Evolutionary conservation across 2,329 filamentous ascomycete species (phyloP).

Genomic region (Fusarium aywerte): DNA sequence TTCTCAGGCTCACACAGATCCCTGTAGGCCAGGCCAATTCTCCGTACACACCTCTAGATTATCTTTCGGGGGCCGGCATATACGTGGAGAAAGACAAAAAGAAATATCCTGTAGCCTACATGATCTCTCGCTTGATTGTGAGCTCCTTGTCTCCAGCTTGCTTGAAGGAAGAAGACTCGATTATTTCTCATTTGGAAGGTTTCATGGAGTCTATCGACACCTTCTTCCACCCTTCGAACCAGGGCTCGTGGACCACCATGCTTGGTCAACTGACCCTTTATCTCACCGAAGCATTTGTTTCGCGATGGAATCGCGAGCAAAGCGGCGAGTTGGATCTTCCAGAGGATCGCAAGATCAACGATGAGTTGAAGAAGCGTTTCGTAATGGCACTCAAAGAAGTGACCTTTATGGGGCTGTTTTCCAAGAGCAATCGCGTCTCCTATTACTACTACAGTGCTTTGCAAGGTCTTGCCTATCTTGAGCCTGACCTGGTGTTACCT

Average conservation of each 20-base stretch:
- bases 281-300: slow-evolving; percentile 94
- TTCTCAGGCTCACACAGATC: slow-evolving; percentile 90
- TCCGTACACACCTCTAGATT: slow-evolving; percentile 87
- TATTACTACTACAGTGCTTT: slow-evolving; percentile 91
- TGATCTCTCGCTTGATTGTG: slow-evolving; percentile 91
- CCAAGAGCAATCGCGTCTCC: slow-evolving; percentile 91
- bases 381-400: slow-evolving; percentile 90
- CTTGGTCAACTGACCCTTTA: slow-evolving; percentile 92
- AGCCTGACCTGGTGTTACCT: slow-evolving; percentile 90
- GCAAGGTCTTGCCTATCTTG: slow-evolving; percentile 88
- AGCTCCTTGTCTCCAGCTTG: slow-evolving; percentile 91
- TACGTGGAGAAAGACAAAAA: slow-evolving; percentile 93
- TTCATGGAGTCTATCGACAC: slow-evolving; percentile 96
- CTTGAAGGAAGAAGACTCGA: slow-evolving; percentile 78
- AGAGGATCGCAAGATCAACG: slow-evolving; percentile 79
- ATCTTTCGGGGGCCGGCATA: slow-evolving; percentile 82
- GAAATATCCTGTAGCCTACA: slow-evolving; percentile 91
- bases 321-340: slow-evolving; percentile 92
- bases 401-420: slow-evolving; percentile 97
- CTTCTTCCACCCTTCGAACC: slow-evolving; percentile 98
- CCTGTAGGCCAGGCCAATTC: slow-evolving; percentile 96
- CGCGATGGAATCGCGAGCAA: slow-evolving; percentile 95
- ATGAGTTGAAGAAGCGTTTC: slow-evolving; percentile 86
- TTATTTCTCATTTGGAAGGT: slow-evolving; percentile 86
- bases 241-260: slow-evolving; percentile 89